Evolutionary conservation across 1,284 basidiomycete genomes (phyloP).

Genomic region (Takashimella koratensis): DNA sequence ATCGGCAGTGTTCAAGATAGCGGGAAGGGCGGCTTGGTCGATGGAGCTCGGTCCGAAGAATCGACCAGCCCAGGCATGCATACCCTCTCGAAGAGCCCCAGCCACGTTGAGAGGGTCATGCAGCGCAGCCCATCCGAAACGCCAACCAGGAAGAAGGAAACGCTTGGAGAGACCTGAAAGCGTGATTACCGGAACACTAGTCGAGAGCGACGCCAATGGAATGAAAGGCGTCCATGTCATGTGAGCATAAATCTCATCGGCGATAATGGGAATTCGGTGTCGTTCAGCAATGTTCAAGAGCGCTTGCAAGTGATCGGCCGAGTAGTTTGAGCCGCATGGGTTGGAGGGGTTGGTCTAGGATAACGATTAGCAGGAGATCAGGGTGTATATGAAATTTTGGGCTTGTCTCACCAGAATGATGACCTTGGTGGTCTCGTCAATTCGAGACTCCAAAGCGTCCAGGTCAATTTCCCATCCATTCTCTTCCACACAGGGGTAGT

Average conservation of each 20-base stretch:
- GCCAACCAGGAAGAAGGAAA: conserved; percentile 46
- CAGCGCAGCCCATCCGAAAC: conserved; percentile 45
- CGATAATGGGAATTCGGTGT: conserved; percentile 42
- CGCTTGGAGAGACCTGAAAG: conserved; percentile 48
- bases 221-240: conserved; percentile 41
- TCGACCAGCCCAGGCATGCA: conserved; percentile 34
- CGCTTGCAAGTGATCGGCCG: conserved; percentile 30
- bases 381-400: not conserved
- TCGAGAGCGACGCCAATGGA: conserved; percentile 40
- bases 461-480: conserved; percentile 46
- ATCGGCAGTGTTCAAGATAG: conserved; percentile 38
- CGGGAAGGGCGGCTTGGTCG: conserved; percentile 43
- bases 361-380: not conserved
- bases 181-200: conserved; percentile 40
- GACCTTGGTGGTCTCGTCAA: conserved; percentile 44
- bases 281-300: conserved; percentile 38
- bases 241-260: conserved; percentile 48
- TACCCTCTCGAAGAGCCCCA: conserved; percentile 22
- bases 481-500: conserved; percentile 45
- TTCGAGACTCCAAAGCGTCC: conserved; percentile 31
- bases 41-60: conserved; percentile 45
- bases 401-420: conserved; percentile 37
- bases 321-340: conserved; percentile 48
- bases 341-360: conserved; percentile 45
- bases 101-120: conserved; percentile 45